Conservation (phyloP, 129 eudicot species). For the Saussurea involucrata region DNA sequence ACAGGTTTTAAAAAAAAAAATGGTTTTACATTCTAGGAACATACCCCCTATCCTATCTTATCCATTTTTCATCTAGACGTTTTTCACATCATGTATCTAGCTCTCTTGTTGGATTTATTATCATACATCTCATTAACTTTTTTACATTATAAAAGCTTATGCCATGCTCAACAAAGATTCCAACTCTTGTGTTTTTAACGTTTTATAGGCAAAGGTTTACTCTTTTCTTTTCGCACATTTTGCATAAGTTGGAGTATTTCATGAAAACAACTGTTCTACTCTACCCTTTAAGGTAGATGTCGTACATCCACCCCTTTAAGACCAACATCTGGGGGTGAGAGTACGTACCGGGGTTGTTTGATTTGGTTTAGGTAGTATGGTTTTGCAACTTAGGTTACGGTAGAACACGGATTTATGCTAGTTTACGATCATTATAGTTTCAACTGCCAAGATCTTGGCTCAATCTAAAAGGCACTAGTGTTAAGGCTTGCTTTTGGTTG, state of each 20-base stretch:
- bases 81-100: background rate
- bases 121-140: background rate
- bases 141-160: background rate
- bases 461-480: no score
- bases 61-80: slow-evolving; percentile 4
- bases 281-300: background rate
- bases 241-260: background rate
- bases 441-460: no score
- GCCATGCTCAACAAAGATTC: background rate
- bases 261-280: background rate
- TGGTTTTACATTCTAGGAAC: slow-evolving; percentile 24
- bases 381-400: no score
- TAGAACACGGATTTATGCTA: no score
- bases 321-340: background rate
- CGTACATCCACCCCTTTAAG: background rate
- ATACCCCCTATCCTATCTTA: background rate
- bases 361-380: background rate
- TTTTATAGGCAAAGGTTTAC: background rate
- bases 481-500: no score
- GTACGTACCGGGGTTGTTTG: background rate
- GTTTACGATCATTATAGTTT: no score
- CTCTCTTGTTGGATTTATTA: background rate
- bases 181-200: background rate
- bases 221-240: background rate
- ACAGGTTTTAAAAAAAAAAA: slow-evolving; percentile 31